Conservation (phyloP, 2,329 filamentous ascomycete genomes). For the Hypoxylon sp. region DNA sequence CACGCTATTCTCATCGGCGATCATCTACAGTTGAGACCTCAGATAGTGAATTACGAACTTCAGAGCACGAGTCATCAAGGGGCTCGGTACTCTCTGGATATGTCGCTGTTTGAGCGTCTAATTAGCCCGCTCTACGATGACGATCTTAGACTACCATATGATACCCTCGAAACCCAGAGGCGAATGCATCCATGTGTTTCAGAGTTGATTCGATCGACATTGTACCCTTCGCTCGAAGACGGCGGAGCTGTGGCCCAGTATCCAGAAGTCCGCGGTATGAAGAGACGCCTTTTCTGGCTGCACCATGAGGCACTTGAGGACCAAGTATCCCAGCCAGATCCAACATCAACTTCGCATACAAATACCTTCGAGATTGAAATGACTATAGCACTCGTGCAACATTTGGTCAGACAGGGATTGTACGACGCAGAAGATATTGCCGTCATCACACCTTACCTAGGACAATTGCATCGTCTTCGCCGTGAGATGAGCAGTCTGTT, state of each 20-base stretch:
- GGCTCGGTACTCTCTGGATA: slow-evolving; percentile 66
- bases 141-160: slow-evolving; percentile 48
- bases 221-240: slow-evolving; percentile 68
- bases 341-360: slow-evolving; percentile 60
- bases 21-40: slow-evolving; percentile 71
- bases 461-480: slow-evolving; percentile 68
- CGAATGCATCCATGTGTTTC: slow-evolving; percentile 73
- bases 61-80: slow-evolving; percentile 64
- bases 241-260: slow-evolving; percentile 53
- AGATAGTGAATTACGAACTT: slow-evolving; percentile 68
- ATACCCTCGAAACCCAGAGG: slow-evolving; percentile 65
- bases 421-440: slow-evolving; percentile 75
- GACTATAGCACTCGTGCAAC: slow-evolving; percentile 71
- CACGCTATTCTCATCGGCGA: slow-evolving; percentile 75
- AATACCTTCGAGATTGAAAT: slow-evolving; percentile 75
- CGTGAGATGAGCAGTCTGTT: slow-evolving; percentile 61
- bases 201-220: slow-evolving; percentile 63
- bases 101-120: slow-evolving; percentile 73
- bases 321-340: slow-evolving; percentile 50
- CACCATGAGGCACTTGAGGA: slow-evolving; percentile 61
- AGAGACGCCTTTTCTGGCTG: slow-evolving; percentile 68
- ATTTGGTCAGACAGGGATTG: slow-evolving; percentile 73
- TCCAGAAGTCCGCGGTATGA: slow-evolving; percentile 64
- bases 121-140: slow-evolving; percentile 50
- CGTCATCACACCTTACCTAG: slow-evolving; percentile 75